phyloP scores from a whole-genome alignment of 208 protist species.

The Phytomonas sp. region DNA sequence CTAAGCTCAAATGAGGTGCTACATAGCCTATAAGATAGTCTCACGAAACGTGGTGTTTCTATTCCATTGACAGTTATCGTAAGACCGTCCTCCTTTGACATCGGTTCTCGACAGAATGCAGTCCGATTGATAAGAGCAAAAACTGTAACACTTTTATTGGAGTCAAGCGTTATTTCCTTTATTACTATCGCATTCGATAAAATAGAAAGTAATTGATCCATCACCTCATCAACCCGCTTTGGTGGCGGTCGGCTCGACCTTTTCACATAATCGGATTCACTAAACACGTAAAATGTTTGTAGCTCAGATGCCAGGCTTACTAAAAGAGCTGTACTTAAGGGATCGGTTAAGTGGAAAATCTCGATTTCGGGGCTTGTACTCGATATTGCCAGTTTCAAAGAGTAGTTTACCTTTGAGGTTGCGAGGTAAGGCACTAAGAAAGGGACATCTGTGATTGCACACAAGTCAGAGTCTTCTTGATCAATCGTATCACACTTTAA shows the following conservation, averaged over 20 bases:
- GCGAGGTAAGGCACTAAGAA: constrained; percentile 65
- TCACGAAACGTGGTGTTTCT: constrained; percentile 73
- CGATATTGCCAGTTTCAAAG: constrained; percentile 40
- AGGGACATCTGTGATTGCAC: constrained; percentile 64
- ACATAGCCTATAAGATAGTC: constrained; percentile 74
- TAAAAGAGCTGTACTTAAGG: constrained; percentile 20
- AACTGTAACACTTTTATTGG: constrained; percentile 9
- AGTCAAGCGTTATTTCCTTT: neutral
- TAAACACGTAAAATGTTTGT: constrained; percentile 35
- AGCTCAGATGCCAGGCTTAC: constrained; percentile 33
- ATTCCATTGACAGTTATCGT: constrained; percentile 54
- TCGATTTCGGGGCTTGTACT: constrained; percentile 59
- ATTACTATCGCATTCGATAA: neutral
- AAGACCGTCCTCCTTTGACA: constrained; percentile 82
- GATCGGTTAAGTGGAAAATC: constrained; percentile 37
- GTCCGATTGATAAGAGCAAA: constrained; percentile 63
- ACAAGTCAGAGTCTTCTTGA: constrained; percentile 13
- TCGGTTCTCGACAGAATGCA: constrained; percentile 24
- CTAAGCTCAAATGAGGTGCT: constrained; percentile 54
- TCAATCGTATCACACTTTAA: neutral
- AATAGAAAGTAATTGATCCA: constrained; percentile 7
- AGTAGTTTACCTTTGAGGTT: constrained; percentile 44
- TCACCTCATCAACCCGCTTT: constrained; percentile 18
- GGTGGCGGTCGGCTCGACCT: constrained; percentile 11
- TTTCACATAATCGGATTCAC: constrained; percentile 20